Evolutionary conservation across 495 filamentous ascomycete genomes (phyloP), one percentile per base, ranked within the genome.

Genomic region (Aspergillus saccharolyticus): DNA sequence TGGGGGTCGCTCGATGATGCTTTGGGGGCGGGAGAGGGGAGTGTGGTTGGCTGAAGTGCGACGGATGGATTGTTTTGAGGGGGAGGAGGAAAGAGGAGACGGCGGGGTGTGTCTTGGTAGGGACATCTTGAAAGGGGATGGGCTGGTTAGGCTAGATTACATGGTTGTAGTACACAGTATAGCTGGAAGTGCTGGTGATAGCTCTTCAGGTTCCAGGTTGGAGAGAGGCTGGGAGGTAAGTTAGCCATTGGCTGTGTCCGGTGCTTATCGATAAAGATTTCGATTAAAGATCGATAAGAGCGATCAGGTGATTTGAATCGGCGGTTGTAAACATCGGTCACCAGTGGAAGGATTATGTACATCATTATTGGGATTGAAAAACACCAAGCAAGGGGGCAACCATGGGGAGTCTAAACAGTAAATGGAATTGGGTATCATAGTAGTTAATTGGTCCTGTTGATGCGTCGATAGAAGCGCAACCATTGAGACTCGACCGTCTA

Each of bases 61-160:
- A 30, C 55, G 64, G 28, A 62, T 52, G 42, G 70, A 68, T n/a
- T 72, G 70, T 20, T 56, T 64, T 22, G 68, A 70, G 15, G 69
- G 63, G 15, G 66, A 70, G 12, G 72, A 66, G 17, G 74, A 72
- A 24, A 63, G 52, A 33, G 62, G 54, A 33, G 60, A 58, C 20
- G 58, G 59, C 51, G 63, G 56, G 14, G 59, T 65, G 54, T 66
- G 63, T 54, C 65, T 72, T 42, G 67, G 67, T 49, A 72, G 58
- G 63, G 75, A 73, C 74, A 77, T 77, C 10, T 39, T 39, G 33
- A 15, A 10, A 10, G 2, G 33, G 2, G 56, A 64, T 9, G 18
- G 12, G 44, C 22, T 52, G 48, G 54, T 21, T n/a, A 59, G 22
- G 59, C 71, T 74, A 72, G 72, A 71, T 73, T n/a, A n/a, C 63